Percentiles rank a stretch among this genome's conserved stretches.
These are phyloP conservation scores for Vairimorpha ceranae DNA, from an alignment of 371 early-diverging fungal genomes.

Conservation along the genomic window DNA sequence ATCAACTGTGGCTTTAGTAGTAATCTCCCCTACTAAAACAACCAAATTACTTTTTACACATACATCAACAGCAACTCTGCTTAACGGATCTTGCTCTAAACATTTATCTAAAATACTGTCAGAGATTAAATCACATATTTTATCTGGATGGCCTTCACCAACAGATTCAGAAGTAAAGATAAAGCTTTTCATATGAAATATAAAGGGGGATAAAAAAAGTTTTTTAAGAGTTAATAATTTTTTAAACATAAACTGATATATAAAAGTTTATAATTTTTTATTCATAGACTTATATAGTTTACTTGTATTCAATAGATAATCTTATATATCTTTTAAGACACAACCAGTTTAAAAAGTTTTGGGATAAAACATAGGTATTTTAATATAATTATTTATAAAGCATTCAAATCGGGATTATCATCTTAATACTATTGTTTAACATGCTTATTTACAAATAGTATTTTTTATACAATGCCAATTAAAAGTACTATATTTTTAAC, in stretches of 20 bases:
- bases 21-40: constrained; percentile 97
- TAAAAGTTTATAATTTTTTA: background rate
- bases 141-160: constrained; percentile 98
- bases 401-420: no score
- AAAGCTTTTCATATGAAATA: background rate
- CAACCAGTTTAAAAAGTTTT: no score
- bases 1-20: constrained; percentile 85
- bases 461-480: no score
- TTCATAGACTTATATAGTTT: background rate
- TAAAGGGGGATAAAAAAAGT: background rate
- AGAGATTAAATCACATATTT: constrained; percentile 96
- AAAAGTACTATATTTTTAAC: no score
- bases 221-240: no score
- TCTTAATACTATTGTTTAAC: no score
- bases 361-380: no score
- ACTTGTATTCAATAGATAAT: no score
- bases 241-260: no score
- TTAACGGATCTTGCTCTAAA: constrained; percentile 74
- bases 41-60: constrained; percentile 97
- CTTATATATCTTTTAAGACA: no score
- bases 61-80: constrained; percentile 96
- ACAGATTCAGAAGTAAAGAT: constrained; percentile 92
- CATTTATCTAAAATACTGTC: constrained; percentile 97
- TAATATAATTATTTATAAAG: no score
- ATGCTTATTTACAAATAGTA: no score